These are phyloP conservation scores for Dendrobium officinale DNA, from an alignment of 106 monocot species.

Conservation along the genomic window DNA sequence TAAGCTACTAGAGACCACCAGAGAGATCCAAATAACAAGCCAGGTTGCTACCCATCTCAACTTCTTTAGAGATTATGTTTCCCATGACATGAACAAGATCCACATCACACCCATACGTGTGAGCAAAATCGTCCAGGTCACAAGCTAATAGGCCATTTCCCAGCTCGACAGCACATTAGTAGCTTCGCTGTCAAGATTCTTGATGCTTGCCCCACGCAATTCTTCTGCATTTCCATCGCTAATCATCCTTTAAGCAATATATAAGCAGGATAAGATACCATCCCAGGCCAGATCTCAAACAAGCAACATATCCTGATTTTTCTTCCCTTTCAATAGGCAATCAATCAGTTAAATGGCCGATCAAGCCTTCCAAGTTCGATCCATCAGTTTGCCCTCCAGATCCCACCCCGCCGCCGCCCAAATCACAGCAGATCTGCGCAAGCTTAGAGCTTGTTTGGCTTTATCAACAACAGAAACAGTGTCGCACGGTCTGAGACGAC, in stretches of 20 bases:
- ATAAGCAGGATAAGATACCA: not conserved
- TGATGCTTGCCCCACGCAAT: not conserved
- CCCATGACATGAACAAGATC: not conserved
- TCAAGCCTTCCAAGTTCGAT: slow-evolving; percentile 22
- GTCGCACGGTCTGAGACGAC: slow-evolving; percentile 13
- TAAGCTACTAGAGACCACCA: not conserved
- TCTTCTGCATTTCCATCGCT: not conserved
- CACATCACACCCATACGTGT: not conserved
- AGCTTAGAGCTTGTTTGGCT: slow-evolving; percentile 7
- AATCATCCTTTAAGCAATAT: not conserved
- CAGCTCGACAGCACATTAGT: not conserved
- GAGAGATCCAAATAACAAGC: not conserved
- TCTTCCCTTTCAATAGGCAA: not conserved
- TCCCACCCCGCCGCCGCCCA: slow-evolving; percentile 14
- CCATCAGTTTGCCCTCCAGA: slow-evolving; percentile 40
- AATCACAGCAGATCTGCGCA: slow-evolving; percentile 18
- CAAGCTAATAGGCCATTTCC: not conserved
- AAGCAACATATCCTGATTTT: not conserved
- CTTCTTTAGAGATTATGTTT: not conserved
- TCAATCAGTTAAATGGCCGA: slow-evolving; percentile 2
- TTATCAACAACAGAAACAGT: not conserved
- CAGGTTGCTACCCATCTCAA: not conserved
- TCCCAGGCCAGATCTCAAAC: not conserved
- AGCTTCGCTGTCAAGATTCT: slow-evolving; percentile 11
- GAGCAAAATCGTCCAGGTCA: not conserved